Evolutionary conservation across 2,329 filamentous ascomycete species (phyloP), one percentile per base, ranked within the genome.

Genomic region (Byssoonygena ceratinophila): DNA sequence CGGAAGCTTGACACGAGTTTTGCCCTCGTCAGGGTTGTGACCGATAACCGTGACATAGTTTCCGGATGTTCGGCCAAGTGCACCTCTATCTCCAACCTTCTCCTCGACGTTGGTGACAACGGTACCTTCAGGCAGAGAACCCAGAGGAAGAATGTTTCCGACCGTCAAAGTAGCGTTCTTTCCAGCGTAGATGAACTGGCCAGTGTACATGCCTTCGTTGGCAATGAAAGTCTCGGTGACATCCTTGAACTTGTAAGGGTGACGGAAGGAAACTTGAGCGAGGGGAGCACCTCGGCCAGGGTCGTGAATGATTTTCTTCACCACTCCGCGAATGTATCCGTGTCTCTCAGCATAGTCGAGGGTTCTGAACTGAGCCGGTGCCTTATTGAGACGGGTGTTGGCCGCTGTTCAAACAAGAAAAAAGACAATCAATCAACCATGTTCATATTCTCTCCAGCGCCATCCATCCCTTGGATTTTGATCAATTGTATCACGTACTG

Each of bases 201-300:
- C 92, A 64, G 92, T 96, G 87, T 97, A 98, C 90, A 97, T 96
- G 80, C 92, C 92, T 82, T 97, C 92, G 79, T 97, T 98, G 77
- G 92, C 92, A 72, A 98, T 98, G 85, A 98, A 96, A 66, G 92
- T 98, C 85, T 98, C 90, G 75, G 85, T 91, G 74, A 89, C 79
- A 73, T 90, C 84, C 84, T 94, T 95, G 86, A 87, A 97, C 76
- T 84, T 83, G 85, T 98, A 98, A 68, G 92, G 89, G 77, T 94
- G 87, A 68, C 92, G 90, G 87, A 98, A 98, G 67, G 82, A 78
- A 70, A 98, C 90, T 77, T 87, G 88, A 73, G 92, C 92, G 71
- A 98, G 87, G 67, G 92, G 92, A 76, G 94, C 89, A 79, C 92
- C 92, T 78, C 92, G 90, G 74, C 92, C 92, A 68, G 90, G 83